Evolutionary conservation across 768 basidiomycete species (phyloP).

Genomic region (Leccinum arenicola): DNA sequence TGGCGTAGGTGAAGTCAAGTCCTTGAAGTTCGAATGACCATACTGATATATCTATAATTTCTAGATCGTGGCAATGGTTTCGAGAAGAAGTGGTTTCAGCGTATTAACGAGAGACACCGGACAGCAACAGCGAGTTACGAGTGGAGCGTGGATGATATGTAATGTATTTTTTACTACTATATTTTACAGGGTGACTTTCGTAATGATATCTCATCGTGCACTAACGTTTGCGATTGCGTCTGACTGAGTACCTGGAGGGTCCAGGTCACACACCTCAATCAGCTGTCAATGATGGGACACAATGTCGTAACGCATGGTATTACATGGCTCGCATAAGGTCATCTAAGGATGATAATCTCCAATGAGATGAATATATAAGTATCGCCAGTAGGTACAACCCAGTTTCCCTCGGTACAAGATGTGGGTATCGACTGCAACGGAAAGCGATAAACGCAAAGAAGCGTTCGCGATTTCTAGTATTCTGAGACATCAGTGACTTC

Average conservation of each 20-base stretch:
- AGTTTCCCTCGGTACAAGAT: constrained; percentile 8
- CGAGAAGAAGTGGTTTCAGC: constrained; percentile 90
- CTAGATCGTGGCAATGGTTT: constrained; percentile 91
- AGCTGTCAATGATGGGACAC: neutral
- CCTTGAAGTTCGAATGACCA: neutral
- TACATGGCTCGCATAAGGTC: constrained; percentile 5
- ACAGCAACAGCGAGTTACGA: constrained; percentile 69
- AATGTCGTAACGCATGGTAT: neutral
- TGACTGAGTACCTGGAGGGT: neutral
- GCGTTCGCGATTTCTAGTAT: constrained; percentile 22
- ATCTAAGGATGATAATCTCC: constrained; percentile 8
- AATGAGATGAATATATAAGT: constrained; percentile 21
- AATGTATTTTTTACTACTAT: constrained; percentile 19
- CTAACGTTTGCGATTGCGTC: neutral
- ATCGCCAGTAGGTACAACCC: constrained; percentile 12
- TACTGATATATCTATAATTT: neutral
- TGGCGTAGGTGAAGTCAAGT: constrained; percentile 73
- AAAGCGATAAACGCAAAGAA: constrained; percentile 1
- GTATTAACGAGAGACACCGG: constrained; percentile 71
- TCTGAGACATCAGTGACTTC: constrained; percentile 30
- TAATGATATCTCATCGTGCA: neutral
- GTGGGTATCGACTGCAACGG: constrained; percentile 10
- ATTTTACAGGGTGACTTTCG: neutral
- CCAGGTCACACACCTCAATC: neutral
- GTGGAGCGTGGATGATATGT: constrained; percentile 96